Evolutionary conservation across 2,329 filamentous ascomycete genomes (phyloP).

Genomic region (Grosmannia serpens): DNA sequence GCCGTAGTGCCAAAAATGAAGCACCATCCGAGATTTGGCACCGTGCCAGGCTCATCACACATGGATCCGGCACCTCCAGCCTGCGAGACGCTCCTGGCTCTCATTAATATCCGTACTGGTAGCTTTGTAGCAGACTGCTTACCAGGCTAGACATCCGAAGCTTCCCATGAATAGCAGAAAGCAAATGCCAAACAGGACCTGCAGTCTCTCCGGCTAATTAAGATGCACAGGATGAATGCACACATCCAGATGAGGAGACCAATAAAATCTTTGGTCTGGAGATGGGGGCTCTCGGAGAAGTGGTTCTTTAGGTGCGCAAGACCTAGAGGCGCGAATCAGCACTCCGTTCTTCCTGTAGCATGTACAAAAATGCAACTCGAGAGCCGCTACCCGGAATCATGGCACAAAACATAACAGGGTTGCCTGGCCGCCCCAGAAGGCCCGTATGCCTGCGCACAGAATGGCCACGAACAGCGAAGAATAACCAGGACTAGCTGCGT

Average conservation of each 20-base stretch:
- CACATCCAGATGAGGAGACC: slow-evolving; percentile 16
- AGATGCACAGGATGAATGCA: slow-evolving; percentile 3
- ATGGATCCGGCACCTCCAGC: slow-evolving; percentile 20
- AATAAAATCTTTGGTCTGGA: slow-evolving; percentile 17
- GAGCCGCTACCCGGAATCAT: slow-evolving; percentile 18
- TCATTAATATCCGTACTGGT: slow-evolving; percentile 22
- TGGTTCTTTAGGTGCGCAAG: slow-evolving; percentile 16
- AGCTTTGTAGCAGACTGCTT: slow-evolving; percentile 4
- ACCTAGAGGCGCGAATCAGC: slow-evolving; percentile 11
- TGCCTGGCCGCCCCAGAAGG: slow-evolving; percentile 14
- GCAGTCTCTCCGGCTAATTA: slow-evolving; percentile 9
- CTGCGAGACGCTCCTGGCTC: slow-evolving; percentile 4
- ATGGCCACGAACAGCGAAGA: slow-evolving; percentile 21
- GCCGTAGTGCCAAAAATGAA: slow-evolving; percentile 27
- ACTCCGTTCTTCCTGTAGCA: too few species aligned
- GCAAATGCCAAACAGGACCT: slow-evolving; percentile 10
- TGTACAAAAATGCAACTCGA: too few species aligned
- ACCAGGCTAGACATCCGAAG: slow-evolving; percentile 18
- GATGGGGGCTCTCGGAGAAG: slow-evolving; percentile 14
- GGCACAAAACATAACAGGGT: slow-evolving; percentile 17
- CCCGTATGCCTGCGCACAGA: slow-evolving; percentile 23
- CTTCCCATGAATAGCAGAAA: slow-evolving; percentile 26
- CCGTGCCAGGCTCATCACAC: slow-evolving; percentile 11
- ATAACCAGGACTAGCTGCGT: slow-evolving; percentile 15
- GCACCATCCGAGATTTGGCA: slow-evolving; percentile 21